Percentiles rank a stretch among this genome's conserved stretches.
These are phyloP conservation scores for Camelina neglecta DNA, from an alignment of 345 rosid genomes.

Conservation along the genomic window DNA sequence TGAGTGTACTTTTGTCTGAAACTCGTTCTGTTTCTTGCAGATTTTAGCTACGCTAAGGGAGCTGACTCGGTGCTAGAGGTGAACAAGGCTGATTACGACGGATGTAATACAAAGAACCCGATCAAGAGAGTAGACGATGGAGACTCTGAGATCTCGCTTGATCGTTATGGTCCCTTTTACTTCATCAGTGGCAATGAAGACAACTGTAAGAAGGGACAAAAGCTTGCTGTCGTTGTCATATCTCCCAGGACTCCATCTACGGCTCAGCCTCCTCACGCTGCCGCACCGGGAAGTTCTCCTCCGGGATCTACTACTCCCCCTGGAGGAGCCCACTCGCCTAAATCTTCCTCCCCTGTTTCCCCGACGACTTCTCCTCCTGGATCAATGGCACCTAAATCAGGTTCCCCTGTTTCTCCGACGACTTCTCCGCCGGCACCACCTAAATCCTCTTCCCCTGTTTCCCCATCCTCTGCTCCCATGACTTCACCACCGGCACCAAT, in stretches of 20 bases:
- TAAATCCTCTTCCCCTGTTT: slow-evolving; percentile 6
- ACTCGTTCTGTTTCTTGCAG: slow-evolving; percentile 45
- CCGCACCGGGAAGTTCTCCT: slow-evolving; percentile 33
- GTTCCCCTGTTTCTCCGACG: slow-evolving; percentile 38
- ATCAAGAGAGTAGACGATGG: slow-evolving; percentile 59
- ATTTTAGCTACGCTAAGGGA: slow-evolving; percentile 74
- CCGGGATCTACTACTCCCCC: slow-evolving; percentile 28
- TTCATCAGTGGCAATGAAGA: slow-evolving; percentile 74
- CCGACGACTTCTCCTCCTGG: slow-evolving; percentile 28
- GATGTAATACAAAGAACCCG: slow-evolving; percentile 67
- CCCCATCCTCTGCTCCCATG: slow-evolving; percentile 33
- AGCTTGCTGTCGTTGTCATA: slow-evolving; percentile 61
- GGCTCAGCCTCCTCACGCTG: slow-evolving; percentile 45
- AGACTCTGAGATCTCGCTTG: slow-evolving; percentile 56
- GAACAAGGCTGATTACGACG: slow-evolving; percentile 53
- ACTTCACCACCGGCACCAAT: slow-evolving; percentile 29
- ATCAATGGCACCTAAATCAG: slow-evolving; percentile 28
- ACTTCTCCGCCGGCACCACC: slow-evolving; percentile 36
- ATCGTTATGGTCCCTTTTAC: slow-evolving; percentile 79
- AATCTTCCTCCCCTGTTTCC: slow-evolving; percentile 31
- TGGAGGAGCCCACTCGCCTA: slow-evolving; percentile 23
- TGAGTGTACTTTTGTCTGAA: neutral
- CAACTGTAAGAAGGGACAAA: slow-evolving; percentile 73
- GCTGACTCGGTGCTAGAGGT: slow-evolving; percentile 74
- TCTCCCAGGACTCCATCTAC: slow-evolving; percentile 49